A percentile compares a stretch with the other conserved stretches of the same genome.
Conservation (phyloP, 306 rosid species). For the Quercus suber region DNA sequence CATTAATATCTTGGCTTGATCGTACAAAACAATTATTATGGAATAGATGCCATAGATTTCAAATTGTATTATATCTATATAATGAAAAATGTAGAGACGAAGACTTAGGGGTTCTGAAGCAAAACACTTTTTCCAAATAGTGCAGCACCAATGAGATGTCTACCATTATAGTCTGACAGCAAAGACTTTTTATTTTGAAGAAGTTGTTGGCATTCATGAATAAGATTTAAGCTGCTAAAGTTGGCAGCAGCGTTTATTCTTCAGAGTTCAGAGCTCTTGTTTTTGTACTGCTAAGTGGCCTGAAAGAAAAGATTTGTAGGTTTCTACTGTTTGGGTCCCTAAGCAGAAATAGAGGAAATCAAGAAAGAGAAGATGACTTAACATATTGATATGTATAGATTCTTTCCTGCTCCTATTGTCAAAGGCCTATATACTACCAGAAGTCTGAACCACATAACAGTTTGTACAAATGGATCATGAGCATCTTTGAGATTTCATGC, state of each 20-base stretch:
- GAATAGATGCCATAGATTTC: too few relatives aligned
- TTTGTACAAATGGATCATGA: background rate
- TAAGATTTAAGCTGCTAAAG: background rate
- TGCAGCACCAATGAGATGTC: background rate
- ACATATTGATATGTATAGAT: background rate
- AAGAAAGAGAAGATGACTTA: background rate
- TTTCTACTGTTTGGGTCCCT: background rate
- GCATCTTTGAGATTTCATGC: background rate
- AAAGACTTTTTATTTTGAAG: background rate
- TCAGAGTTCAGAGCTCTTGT: background rate
- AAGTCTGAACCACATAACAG: background rate
- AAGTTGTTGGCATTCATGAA: background rate
- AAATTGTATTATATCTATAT: too few relatives aligned
- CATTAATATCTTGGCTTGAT: too few relatives aligned
- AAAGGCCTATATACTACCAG: background rate
- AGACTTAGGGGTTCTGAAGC: background rate
- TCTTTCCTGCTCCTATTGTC: background rate
- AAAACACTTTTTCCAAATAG: background rate
- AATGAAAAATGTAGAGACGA: too few relatives aligned
- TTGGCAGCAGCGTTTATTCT: background rate
- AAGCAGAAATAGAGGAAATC: background rate
- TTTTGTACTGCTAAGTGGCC: background rate
- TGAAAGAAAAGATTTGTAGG: background rate
- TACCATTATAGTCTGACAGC: background rate
- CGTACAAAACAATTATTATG: too few relatives aligned